phyloP scores from a whole-genome alignment of 1,284 basidiomycete species.

The Stereum hirsutum region DNA sequence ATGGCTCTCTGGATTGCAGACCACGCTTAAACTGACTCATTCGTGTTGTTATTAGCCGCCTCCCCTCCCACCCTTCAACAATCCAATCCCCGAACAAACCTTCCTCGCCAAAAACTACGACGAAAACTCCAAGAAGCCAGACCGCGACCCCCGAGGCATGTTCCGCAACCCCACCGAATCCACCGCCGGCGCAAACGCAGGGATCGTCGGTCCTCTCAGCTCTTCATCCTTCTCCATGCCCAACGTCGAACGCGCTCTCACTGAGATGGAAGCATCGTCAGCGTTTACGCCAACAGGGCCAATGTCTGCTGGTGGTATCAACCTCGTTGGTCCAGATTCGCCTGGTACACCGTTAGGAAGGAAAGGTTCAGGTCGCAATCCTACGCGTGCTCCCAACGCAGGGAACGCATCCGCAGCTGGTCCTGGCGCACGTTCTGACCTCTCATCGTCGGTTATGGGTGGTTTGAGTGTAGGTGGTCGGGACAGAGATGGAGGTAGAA shows the following conservation, averaged over 20 bases:
- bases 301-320: too few relatives aligned
- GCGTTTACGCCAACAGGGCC: too few relatives aligned
- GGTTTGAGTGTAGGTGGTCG: conserved; percentile 9
- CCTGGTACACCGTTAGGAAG: conserved; percentile 15
- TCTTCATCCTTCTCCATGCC: conserved; percentile 77
- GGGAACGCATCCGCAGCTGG: conserved; percentile 7
- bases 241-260: conserved; percentile 76
- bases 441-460: conserved; percentile 12
- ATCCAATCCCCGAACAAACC: conserved; percentile 73
- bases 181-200: conserved; percentile 50
- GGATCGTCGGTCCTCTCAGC: conserved; percentile 85
- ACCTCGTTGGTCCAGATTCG: conserved; percentile 18
- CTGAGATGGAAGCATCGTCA: conserved; percentile 88
- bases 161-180: conserved; percentile 68
- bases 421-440: conserved; percentile 15
- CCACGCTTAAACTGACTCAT: not conserved
- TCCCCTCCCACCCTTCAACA: conserved; percentile 66
- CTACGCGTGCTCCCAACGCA: not conserved
- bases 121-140: conserved; percentile 79
- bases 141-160: conserved; percentile 80
- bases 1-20: conserved; percentile 13
- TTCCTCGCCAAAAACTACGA: conserved; percentile 88
- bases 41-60: conserved; percentile 35
- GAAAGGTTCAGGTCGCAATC: conserved; percentile 11
- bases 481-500: too few relatives aligned